These are phyloP conservation scores for Ophiosphaerella narmari DNA, from an alignment of 2,329 filamentous ascomycete genomes.

Conservation along the genomic window DNA sequence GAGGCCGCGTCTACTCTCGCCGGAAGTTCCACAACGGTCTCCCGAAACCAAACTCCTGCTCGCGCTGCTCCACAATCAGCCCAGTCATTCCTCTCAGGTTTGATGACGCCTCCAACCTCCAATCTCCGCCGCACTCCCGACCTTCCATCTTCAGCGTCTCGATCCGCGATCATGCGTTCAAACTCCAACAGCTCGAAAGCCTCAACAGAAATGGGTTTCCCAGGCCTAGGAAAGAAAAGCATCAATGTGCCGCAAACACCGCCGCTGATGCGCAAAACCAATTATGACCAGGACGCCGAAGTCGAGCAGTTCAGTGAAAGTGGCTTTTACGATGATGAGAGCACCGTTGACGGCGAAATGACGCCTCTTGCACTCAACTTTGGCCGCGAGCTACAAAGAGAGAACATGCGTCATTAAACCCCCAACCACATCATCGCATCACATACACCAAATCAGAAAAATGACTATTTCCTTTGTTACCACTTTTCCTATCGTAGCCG, in stretches of 20 bases:
- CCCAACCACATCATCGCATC: background rate
- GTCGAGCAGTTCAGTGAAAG: slow-evolving; percentile 53
- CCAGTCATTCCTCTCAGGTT: slow-evolving; percentile 72
- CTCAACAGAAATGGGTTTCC: slow-evolving; percentile 38
- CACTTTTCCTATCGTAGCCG: background rate
- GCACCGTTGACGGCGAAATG: slow-evolving; percentile 49
- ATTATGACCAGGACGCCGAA: slow-evolving; percentile 65
- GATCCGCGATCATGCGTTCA: slow-evolving; percentile 30
- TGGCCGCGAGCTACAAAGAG: slow-evolving; percentile 29
- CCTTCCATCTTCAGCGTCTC: slow-evolving; percentile 39
- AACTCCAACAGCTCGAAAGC: slow-evolving; percentile 36
- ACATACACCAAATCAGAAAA: background rate
- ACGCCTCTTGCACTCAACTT: slow-evolving; percentile 42
- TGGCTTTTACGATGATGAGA: slow-evolving; percentile 57
- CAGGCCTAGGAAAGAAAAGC: slow-evolving; percentile 33
- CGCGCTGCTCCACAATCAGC: slow-evolving; percentile 53
- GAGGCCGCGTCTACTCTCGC: slow-evolving; percentile 54
- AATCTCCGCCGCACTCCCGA: slow-evolving; percentile 67
- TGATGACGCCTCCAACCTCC: slow-evolving; percentile 87
- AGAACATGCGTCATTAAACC: background rate
- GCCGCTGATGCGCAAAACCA: slow-evolving; percentile 59
- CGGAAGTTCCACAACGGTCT: slow-evolving; percentile 34
- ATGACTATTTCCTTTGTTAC: slow-evolving; percentile 1
- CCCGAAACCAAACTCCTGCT: slow-evolving; percentile 40
- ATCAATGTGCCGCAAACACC: slow-evolving; percentile 50